Percentiles rank a stretch among this genome's conserved stretches.
phyloP scores from a whole-genome alignment of 257 asterid species.

The Primulina eburnea region DNA sequence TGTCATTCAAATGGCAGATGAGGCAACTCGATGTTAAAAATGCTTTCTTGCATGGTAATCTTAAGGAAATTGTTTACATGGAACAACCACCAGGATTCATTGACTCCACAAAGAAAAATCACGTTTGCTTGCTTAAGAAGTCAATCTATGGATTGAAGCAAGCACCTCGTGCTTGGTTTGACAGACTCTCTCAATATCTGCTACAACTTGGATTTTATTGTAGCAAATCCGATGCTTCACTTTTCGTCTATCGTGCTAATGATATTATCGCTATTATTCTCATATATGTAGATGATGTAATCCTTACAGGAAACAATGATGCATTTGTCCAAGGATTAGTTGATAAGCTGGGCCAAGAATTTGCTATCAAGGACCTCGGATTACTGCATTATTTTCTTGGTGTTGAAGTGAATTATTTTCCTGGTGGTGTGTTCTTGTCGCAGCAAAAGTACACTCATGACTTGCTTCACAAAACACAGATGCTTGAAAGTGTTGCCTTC shows the following conservation, averaged over 20 bases:
- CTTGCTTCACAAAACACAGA: background rate
- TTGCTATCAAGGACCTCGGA: background rate
- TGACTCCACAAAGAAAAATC: background rate
- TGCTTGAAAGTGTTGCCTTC: background rate
- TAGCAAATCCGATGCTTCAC: background rate
- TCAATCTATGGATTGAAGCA: background rate
- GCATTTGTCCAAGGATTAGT: background rate
- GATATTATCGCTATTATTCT: background rate
- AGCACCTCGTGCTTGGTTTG: conserved; percentile 16
- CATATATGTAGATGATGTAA: background rate
- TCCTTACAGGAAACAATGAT: no score
- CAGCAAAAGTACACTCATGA: background rate
- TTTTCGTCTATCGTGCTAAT: background rate
- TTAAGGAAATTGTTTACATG: background rate
- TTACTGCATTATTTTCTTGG: background rate
- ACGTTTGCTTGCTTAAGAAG: background rate
- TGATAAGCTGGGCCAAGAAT: background rate
- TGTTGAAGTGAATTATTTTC: background rate
- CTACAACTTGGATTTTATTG: background rate
- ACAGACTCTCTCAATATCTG: background rate
- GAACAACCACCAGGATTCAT: background rate
- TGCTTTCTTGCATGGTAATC: background rate
- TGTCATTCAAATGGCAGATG: background rate
- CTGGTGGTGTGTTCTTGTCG: background rate
- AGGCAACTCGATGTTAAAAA: background rate